A percentile compares a stretch with the other conserved stretches of the same genome.
Evolutionary conservation across 2,329 filamentous ascomycete species (phyloP).

Genomic region (Monosporascus sp.): DNA sequence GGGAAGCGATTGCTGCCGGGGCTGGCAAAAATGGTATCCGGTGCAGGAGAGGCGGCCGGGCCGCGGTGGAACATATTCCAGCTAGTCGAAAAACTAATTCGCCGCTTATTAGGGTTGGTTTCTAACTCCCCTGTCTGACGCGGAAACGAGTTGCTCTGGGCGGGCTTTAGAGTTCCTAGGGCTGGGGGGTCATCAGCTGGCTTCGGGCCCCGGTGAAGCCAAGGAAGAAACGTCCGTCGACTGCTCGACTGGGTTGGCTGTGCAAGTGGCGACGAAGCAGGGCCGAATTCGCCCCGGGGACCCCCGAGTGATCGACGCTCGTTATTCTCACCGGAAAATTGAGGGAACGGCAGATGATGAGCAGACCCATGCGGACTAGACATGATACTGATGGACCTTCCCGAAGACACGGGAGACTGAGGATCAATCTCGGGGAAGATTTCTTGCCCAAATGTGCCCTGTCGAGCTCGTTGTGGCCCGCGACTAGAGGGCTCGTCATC

Average conservation of each 20-base stretch:
- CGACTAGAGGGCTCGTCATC: slow-evolving; percentile 48
- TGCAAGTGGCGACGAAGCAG: slow-evolving; percentile 36
- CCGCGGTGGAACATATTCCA: slow-evolving; percentile 55
- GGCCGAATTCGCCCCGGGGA: slow-evolving; percentile 23
- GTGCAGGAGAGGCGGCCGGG: slow-evolving; percentile 41
- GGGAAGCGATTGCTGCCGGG: slow-evolving; percentile 1
- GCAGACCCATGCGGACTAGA: slow-evolving; percentile 59
- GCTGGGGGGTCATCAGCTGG: slow-evolving; percentile 53
- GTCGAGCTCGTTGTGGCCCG: slow-evolving; percentile 22
- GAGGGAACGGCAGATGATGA: slow-evolving; percentile 51
- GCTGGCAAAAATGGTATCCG: slow-evolving; percentile 26
- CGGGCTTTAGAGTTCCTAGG: slow-evolving; percentile 63
- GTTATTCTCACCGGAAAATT: slow-evolving; percentile 38
- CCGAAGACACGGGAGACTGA: slow-evolving; percentile 58
- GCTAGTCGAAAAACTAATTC: slow-evolving; percentile 50
- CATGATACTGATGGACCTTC: slow-evolving; percentile 49
- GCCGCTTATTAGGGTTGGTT: slow-evolving; percentile 46
- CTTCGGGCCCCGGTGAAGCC: slow-evolving; percentile 59
- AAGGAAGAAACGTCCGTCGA: slow-evolving; percentile 49
- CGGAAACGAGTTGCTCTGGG: slow-evolving; percentile 75
- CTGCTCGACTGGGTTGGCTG: slow-evolving; percentile 33
- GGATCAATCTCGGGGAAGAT: slow-evolving; percentile 39
- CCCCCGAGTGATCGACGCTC: slow-evolving; percentile 39
- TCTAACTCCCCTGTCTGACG: slow-evolving; percentile 53
- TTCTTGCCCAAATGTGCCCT: slow-evolving; percentile 31